Evolutionary conservation across 1,139 yeast species (phyloP).

Genomic region (Suzukiozyma palmioleophila): DNA sequence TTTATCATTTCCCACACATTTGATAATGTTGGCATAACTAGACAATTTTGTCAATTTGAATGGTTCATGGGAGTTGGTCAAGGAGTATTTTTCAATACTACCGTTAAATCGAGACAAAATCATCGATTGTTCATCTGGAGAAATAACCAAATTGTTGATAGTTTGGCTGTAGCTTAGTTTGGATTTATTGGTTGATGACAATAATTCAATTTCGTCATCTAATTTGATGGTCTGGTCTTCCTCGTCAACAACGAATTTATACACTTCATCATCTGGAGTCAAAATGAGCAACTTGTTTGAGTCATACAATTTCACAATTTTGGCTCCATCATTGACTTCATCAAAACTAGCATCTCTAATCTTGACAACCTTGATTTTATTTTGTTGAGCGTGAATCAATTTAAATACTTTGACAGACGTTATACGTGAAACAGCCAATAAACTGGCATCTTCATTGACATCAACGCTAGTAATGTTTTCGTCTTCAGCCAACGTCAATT

Average conservation of each 20-base stretch:
- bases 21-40: conserved; percentile 58
- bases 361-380: conserved; percentile 49
- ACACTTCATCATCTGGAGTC: conserved; percentile 64
- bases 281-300: conserved; percentile 48
- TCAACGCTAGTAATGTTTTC: conserved; percentile 74
- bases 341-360: conserved; percentile 48
- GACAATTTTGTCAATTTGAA: conserved; percentile 47
- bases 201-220: conserved; percentile 39
- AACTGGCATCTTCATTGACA: conserved; percentile 61
- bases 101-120: conserved; percentile 66
- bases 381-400: conserved; percentile 32
- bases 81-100: conserved; percentile 49
- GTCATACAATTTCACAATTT: conserved; percentile 42
- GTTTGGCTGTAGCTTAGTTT: conserved; percentile 34
- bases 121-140: conserved; percentile 38
- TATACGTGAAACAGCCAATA: conserved; percentile 69
- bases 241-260: conserved; percentile 38
- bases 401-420: conserved; percentile 66
- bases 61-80: conserved; percentile 14
- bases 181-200: conserved; percentile 17
- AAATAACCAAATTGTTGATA: conserved; percentile 49
- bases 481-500: conserved; percentile 66
- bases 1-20: conserved; percentile 48
- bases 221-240: conserved; percentile 22
- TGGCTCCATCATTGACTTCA: conserved; percentile 51